Conservation (phyloP, 768 basidiomycete species). For the Lactarius indigo region DNA sequence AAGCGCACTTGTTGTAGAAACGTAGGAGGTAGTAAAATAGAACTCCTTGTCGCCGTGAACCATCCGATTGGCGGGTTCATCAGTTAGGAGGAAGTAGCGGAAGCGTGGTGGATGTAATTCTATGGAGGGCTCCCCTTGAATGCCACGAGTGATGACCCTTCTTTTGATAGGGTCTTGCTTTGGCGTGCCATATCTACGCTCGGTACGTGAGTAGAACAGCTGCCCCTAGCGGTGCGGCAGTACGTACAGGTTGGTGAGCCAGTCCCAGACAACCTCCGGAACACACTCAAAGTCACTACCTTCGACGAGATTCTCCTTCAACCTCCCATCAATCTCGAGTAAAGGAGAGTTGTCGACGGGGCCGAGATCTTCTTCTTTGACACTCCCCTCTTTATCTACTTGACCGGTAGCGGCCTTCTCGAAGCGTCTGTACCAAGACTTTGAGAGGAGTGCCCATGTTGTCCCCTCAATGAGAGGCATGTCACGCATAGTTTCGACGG, state of each 20-base stretch:
- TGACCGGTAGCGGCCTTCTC: conserved; percentile 65
- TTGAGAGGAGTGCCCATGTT: conserved; percentile 74
- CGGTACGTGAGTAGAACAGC: conserved; percentile 4
- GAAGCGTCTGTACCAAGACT: conserved; percentile 75
- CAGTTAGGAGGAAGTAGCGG: conserved; percentile 46
- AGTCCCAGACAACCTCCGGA: conserved; percentile 66
- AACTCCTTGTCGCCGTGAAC: conserved; percentile 31
- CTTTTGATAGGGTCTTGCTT: conserved; percentile 54
- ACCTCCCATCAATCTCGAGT: conserved; percentile 49
- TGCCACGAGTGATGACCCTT: conserved; percentile 60
- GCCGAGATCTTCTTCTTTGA: conserved; percentile 61
- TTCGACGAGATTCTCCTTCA: conserved; percentile 50
- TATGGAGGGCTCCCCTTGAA: conserved; percentile 47
- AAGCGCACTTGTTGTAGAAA: conserved; percentile 44
- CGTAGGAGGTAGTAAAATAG: conserved; percentile 47
- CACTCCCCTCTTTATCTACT: conserved; percentile 60
- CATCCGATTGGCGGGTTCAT: conserved; percentile 29
- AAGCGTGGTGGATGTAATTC: conserved; percentile 72
- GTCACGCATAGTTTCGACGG: conserved; percentile 46
- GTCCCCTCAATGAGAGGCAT: conserved; percentile 59
- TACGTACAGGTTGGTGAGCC: conserved; percentile 66
- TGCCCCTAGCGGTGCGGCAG: not conserved
- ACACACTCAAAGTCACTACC: conserved; percentile 72
- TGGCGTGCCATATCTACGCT: conserved; percentile 66
- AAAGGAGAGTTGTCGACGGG: conserved; percentile 74